These are phyloP conservation scores for Ascochyta fabae DNA, from an alignment of 2,329 filamentous ascomycete genomes.

Conservation along the genomic window DNA sequence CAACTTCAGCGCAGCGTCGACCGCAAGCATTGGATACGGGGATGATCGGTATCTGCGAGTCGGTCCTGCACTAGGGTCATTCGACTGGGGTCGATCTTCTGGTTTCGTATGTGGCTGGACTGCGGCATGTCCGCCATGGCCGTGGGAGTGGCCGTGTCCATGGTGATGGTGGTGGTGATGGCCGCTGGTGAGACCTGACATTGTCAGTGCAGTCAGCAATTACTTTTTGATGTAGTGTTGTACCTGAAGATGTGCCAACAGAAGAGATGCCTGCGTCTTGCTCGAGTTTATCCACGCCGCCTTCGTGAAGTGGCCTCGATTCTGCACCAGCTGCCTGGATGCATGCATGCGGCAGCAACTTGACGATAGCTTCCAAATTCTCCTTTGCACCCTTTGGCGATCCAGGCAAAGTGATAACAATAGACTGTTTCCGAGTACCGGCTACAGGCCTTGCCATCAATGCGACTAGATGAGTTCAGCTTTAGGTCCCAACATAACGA, in stretches of 20 bases:
- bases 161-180: slow-evolving; percentile 57
- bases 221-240: too few species aligned
- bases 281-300: slow-evolving; percentile 84
- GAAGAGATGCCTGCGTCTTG: slow-evolving; percentile 70
- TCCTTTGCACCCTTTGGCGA: slow-evolving; percentile 95
- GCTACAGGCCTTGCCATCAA: slow-evolving; percentile 96
- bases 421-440: slow-evolving; percentile 78
- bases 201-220: not conserved
- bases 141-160: slow-evolving; percentile 65
- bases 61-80: slow-evolving; percentile 65
- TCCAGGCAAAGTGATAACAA: slow-evolving; percentile 89
- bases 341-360: slow-evolving; percentile 94
- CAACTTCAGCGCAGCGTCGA: slow-evolving; percentile 77
- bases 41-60: slow-evolving; percentile 80
- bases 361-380: slow-evolving; percentile 87
- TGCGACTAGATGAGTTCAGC: slow-evolving; percentile 68
- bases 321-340: slow-evolving; percentile 83
- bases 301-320: slow-evolving; percentile 78
- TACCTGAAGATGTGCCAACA: slow-evolving; percentile 23
- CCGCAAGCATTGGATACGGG: slow-evolving; percentile 89
- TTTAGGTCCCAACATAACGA: not conserved
- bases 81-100: slow-evolving; percentile 62
- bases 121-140: slow-evolving; percentile 57
- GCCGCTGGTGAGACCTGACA: slow-evolving; percentile 28
- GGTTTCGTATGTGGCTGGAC: slow-evolving; percentile 74